These are phyloP conservation scores for Monosporascus ibericus DNA, from an alignment of 2,329 filamentous ascomycete genomes.

Conservation along the genomic window DNA sequence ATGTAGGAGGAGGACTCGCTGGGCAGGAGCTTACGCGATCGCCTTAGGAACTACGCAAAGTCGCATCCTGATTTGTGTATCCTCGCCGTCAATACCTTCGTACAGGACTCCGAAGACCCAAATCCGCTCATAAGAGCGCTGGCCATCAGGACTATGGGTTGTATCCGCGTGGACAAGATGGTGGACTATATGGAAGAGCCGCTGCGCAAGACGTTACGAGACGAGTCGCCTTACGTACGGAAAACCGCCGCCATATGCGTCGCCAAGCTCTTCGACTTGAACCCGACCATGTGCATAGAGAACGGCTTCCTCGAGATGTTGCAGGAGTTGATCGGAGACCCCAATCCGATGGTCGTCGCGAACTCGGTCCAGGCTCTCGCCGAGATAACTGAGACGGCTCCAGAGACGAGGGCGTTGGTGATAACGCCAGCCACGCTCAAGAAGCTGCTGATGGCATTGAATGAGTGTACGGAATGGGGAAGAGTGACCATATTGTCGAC, in stretches of 20 bases:
- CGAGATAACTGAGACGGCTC: slow-evolving; percentile 85
- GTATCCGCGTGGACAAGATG: slow-evolving; percentile 98
- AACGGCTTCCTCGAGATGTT: slow-evolving; percentile 92
- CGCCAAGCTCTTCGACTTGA: slow-evolving; percentile 94
- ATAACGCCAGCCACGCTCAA: slow-evolving; percentile 81
- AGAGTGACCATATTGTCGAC: slow-evolving; percentile 88
- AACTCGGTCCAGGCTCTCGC: slow-evolving; percentile 92
- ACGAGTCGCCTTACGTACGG: slow-evolving; percentile 96
- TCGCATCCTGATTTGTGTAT: slow-evolving; percentile 98
- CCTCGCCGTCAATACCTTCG: slow-evolving; percentile 97
- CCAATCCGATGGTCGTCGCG: slow-evolving; percentile 98
- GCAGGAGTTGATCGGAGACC: slow-evolving; percentile 93
- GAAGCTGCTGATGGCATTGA: slow-evolving; percentile 92
- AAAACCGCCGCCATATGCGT: slow-evolving; percentile 98
- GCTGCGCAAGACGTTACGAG: slow-evolving; percentile 86
- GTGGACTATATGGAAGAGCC: slow-evolving; percentile 99
- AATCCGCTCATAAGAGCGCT: slow-evolving; percentile 93
- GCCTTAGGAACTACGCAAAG: slow-evolving; percentile 90
- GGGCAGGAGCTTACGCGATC: slow-evolving; percentile 13
- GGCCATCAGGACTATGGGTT: slow-evolving; percentile 97
- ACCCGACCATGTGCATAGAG: slow-evolving; percentile 86
- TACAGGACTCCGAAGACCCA: slow-evolving; percentile 97
- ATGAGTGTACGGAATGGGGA: slow-evolving; percentile 98
- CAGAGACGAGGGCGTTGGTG: slow-evolving; percentile 80
- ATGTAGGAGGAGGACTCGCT: background rate